Base-by-base conservation (phyloP, 345 rosid species). In the Zanthoxylum bungeanum region DNA sequence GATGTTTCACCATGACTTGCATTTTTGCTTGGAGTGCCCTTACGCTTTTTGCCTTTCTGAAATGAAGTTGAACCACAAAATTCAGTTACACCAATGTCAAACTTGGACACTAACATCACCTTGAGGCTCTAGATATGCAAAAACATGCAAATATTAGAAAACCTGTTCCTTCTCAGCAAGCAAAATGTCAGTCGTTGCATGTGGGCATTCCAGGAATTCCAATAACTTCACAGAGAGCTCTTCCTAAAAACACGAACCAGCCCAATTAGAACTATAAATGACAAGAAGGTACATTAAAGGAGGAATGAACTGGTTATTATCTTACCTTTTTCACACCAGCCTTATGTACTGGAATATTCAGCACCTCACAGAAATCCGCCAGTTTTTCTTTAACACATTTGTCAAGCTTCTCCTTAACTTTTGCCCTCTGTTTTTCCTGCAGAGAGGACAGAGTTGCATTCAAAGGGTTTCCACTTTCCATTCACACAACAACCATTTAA, bases 171-270 rank as follows among this genome's bases (percentile, higher is more conserved):
- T 85, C 31, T 92, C 99, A 78, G 98, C 88, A 52, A 95, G 90
- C 77, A 92, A 68, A 76, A 81, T 76, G 39, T 91, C 91, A 66
- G 98, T 89, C 3, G 94, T 89, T 36, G 87, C 77, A 74, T 86
- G 96, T 39, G 99, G 99, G 22, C 86, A 89, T 81, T 95, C 99
- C 86, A 95, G 75, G 75, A 95, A 95, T 37, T 91, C 97, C 83
- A 95, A 81, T 74, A 95, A 80, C 78, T 88, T 95, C 19, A 81
- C 91, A 60, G 98, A 84, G 72, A 89, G 78, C 60, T 92, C 99
- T 79, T 95, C 99, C 97, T 95, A 75, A 33, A 62, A 69, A 59
- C 46, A 69, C 33, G 37, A 34, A 60, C 50, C 60, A 80, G 21
- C 4, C 22, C 49, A 60, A 24, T 58, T 57, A 40, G 65, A 39